Conservation (phyloP, 139 green algal species). For the Pseudopediastrum boryanum region DNA sequence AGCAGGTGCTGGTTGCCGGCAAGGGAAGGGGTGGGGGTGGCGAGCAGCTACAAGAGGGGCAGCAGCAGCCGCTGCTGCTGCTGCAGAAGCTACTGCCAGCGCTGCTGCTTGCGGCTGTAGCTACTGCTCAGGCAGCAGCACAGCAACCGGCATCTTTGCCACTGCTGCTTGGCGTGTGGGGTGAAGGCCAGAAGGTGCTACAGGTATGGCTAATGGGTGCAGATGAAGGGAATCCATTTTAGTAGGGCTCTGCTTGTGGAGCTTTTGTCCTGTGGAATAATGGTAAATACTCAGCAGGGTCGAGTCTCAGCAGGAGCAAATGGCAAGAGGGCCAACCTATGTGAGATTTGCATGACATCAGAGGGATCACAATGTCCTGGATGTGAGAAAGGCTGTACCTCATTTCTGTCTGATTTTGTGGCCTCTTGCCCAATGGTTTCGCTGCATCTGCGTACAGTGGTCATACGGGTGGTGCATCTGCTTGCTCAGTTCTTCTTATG, state of each 20-base stretch:
- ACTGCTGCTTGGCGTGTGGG: neutral
- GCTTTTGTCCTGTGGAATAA: neutral
- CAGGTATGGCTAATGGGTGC: constrained; percentile 2
- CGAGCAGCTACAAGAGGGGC: neutral
- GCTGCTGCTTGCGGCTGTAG: constrained; percentile 19
- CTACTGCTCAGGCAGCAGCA: neutral
- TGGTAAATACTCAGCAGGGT: neutral
- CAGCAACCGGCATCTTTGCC: neutral
- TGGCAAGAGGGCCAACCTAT: no score
- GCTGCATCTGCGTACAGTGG: no score
- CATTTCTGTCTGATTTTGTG: no score
- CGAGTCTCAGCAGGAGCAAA: neutral
- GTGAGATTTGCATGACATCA: no score
- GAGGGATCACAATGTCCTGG: no score
- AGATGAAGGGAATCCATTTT: neutral
- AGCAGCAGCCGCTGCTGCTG: neutral
- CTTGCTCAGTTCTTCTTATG: no score
- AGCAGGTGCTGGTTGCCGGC: neutral
- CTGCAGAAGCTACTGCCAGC: constrained; percentile 7
- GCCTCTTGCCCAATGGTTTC: no score
- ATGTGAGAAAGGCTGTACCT: no score
- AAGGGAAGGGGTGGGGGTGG: neutral
- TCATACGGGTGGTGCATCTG: no score
- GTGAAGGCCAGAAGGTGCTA: constrained; percentile 2
- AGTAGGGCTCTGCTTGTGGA: neutral